A percentile compares a stretch with the other conserved stretches of the same genome.
Conservation (phyloP, 1,284 basidiomycete genomes). For the Boletellus sp. region DNA sequence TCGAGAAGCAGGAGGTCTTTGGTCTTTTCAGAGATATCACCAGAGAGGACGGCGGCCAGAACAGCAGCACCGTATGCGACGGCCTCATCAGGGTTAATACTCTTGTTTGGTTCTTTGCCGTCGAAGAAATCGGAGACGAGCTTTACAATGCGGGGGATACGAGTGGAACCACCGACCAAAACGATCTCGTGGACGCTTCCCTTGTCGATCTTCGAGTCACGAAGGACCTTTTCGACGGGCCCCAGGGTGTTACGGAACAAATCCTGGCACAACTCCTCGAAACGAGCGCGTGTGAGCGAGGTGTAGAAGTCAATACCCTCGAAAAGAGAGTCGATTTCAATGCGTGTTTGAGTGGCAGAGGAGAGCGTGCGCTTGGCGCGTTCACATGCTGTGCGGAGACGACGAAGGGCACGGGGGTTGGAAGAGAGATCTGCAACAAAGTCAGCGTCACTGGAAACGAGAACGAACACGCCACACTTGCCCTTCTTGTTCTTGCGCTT, state of each 20-base stretch:
- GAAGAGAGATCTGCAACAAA: slow-evolving; percentile 68
- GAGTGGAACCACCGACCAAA: slow-evolving; percentile 96
- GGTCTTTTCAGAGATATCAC: slow-evolving; percentile 97
- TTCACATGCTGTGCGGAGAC: slow-evolving; percentile 96
- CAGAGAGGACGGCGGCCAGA: slow-evolving; percentile 96
- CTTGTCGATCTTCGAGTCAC: slow-evolving; percentile 98
- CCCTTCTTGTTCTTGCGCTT: slow-evolving; percentile 99
- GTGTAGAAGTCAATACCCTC: slow-evolving; percentile 99
- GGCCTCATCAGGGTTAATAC: slow-evolving; percentile 99
- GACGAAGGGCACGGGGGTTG: slow-evolving; percentile 93
- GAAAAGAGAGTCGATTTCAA: slow-evolving; percentile 97
- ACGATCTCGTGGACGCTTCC: slow-evolving; percentile 93
- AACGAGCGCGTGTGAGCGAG: slow-evolving; percentile 95
- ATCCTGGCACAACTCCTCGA: slow-evolving; percentile 73
- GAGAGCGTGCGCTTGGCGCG: slow-evolving; percentile 98
- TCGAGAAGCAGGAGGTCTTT: slow-evolving; percentile 96
- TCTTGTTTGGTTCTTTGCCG: slow-evolving; percentile 94
- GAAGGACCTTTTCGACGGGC: slow-evolving; percentile 97
- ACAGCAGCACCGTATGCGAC: slow-evolving; percentile 99
- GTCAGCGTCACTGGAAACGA: slow-evolving; percentile 17
- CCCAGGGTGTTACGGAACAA: slow-evolving; percentile 83
- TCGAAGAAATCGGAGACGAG: slow-evolving; percentile 99
- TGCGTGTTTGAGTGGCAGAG: slow-evolving; percentile 93
- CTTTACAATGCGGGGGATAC: slow-evolving; percentile 97
- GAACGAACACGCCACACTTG: slow-evolving; percentile 30